Evolutionary conservation across 2,329 filamentous ascomycete species (phyloP), one percentile per base, ranked within the genome.

Genomic region (Pseudogymnoascus pannorum): DNA sequence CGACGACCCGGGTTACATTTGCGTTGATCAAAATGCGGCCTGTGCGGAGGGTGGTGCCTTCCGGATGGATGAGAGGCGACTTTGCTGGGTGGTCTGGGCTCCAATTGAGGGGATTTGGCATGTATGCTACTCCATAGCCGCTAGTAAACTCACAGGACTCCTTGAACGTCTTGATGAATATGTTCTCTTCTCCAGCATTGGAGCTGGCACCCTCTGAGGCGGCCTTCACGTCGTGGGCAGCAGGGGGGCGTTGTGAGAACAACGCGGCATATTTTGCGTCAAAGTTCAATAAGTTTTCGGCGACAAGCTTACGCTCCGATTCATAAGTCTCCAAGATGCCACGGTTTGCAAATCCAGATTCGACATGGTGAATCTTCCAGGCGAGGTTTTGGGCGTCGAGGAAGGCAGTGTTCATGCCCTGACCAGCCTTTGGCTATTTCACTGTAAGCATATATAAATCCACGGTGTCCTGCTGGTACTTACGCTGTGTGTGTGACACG

Each of bases 321-420:
- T 97, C 91, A 73, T 97, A 97, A 0, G 92, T 94, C 64, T 86
- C 83, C 58, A 97, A 81, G 16, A 94, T 80, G 2, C 84, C 83
- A 64, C 89, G 87, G 29, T 86, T 77, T 1, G 91, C 90, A 67
- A 96, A 90, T 11, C 91, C 91, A 24, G 82, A 81, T 72, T 96
- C 92, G 8, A 97, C 93, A 35, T 89, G 86, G 72, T 96, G 92
- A 59, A 97, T 89, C 78, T 97, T 97, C 92, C 92, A 97, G 6
- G 92, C 92, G 40, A 97, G 79, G 73, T 97, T 97, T 63, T 91
- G 84, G 0, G 91, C 91, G 67, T 93, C 88, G 59, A 89, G 78
- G 75, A 91, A 91, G 3, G 87, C 87, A 0, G 88, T 88, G 69
- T 91, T 91, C 88, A 91, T 91, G 29, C 88, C 88, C 73, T 91